A percentile compares a stretch with the other conserved stretches of the same genome.
These are phyloP conservation scores for Symbiotaphrina buchneri DNA, from an alignment of 495 filamentous ascomycete species.

Conservation along the genomic window DNA sequence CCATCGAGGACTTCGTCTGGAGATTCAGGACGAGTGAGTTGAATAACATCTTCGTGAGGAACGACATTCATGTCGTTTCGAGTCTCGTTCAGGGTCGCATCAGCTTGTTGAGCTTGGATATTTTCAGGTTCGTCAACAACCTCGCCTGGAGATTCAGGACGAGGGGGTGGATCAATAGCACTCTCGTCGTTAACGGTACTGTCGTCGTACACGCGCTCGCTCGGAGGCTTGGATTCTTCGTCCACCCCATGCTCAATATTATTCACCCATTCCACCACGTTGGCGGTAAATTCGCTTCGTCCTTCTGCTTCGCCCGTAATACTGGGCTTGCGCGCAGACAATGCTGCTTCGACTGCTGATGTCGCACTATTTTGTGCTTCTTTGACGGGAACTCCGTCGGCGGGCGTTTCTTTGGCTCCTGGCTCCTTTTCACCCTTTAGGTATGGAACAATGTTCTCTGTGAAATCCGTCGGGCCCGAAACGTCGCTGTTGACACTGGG, in stretches of 20 bases:
- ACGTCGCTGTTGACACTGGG: not conserved
- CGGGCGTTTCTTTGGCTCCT: not conserved
- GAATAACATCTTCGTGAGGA: no score
- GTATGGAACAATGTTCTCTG: not conserved
- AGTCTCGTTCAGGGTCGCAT: no score
- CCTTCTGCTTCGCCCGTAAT: not conserved
- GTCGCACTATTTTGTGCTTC: not conserved
- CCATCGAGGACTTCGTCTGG: no score
- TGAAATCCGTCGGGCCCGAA: constrained; percentile 1
- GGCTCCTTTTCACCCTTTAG: not conserved
- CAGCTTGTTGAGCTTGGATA: no score
- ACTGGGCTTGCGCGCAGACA: not conserved
- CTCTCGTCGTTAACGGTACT: not conserved
- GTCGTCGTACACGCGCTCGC: not conserved
- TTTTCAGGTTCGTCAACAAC: no score
- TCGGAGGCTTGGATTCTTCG: no score
- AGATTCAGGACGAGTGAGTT: no score
- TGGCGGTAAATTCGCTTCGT: not conserved
- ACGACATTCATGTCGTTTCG: no score
- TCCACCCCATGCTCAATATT: no score
- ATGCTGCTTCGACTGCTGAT: not conserved
- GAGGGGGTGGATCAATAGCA: no score
- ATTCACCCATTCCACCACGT: not conserved
- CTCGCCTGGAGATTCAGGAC: no score
- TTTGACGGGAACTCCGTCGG: not conserved